phyloP scores from a whole-genome alignment of 2,329 filamentous ascomycete genomes.

The Clathrospora elynae region DNA sequence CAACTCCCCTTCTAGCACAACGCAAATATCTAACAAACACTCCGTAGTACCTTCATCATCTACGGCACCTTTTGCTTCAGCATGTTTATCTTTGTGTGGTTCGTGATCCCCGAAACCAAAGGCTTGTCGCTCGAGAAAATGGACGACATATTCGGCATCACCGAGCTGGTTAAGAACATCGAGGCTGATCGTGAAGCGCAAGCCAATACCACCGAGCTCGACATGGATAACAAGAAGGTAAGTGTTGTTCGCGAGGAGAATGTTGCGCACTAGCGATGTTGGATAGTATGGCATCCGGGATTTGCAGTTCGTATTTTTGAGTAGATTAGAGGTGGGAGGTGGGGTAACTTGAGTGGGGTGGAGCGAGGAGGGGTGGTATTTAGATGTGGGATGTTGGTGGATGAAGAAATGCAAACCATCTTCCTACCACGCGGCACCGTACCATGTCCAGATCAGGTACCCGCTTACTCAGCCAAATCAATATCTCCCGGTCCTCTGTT shows the following conservation, averaged over 20 bases:
- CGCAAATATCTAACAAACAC: conserved; percentile 41
- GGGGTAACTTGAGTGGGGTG: no score
- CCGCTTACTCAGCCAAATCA: no score
- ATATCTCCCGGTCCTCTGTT: no score
- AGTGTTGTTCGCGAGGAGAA: conserved; percentile 32
- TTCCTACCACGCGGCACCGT: no score
- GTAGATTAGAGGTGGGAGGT: neutral
- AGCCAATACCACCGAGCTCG: conserved; percentile 27
- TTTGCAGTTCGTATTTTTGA: neutral
- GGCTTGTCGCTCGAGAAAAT: conserved; percentile 67
- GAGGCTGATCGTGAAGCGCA: conserved; percentile 41
- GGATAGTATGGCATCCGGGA: neutral
- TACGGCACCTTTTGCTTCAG: conserved; percentile 69
- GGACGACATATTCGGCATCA: conserved; percentile 69
- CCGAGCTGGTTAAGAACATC: conserved; percentile 52
- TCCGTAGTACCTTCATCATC: conserved; percentile 68
- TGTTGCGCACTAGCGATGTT: conserved; percentile 24
- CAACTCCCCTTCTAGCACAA: conserved; percentile 40
- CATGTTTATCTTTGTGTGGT: conserved; percentile 70
- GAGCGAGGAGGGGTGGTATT: no score
- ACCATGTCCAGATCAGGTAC: no score
- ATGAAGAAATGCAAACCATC: no score
- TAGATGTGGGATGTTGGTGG: no score
- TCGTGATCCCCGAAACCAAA: conserved; percentile 75
- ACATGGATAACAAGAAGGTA: conserved; percentile 39